Percentiles rank a stretch among this genome's conserved stretches.
phyloP scores from a whole-genome alignment of 345 rosid species.

The Mallotus nudiflorus region DNA sequence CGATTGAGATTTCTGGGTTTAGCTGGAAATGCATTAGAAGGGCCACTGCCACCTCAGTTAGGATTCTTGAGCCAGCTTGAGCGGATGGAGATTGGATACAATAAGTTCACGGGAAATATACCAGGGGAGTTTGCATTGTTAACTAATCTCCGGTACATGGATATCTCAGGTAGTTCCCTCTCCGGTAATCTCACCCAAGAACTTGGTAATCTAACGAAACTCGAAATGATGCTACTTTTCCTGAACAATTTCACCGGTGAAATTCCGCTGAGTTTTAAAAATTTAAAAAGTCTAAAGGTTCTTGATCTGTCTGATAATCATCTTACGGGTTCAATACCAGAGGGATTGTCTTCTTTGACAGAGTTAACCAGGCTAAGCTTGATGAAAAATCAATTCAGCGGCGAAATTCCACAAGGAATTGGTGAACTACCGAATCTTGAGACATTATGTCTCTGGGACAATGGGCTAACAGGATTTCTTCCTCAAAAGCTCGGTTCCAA shows the following conservation, averaged over 20 bases:
- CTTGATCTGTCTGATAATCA: conserved; percentile 75
- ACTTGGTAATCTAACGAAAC: conserved; percentile 61
- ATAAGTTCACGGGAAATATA: conserved; percentile 52
- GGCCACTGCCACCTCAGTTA: conserved; percentile 58
- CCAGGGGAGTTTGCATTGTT: conserved; percentile 59
- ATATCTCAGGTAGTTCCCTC: conserved; percentile 60
- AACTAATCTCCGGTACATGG: conserved; percentile 61
- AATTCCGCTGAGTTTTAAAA: conserved; percentile 64
- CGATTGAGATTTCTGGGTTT: conserved; percentile 54
- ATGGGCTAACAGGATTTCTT: conserved; percentile 60
- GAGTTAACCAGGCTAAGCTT: conserved; percentile 61
- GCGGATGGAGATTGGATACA: conserved; percentile 83
- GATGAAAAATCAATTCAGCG: conserved; percentile 56
- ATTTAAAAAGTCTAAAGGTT: conserved; percentile 43
- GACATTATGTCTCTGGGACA: conserved; percentile 69
- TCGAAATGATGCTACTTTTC: conserved; percentile 58
- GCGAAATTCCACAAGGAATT: conserved; percentile 63
- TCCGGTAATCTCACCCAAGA: conserved; percentile 61
- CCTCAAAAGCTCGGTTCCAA: conserved; percentile 77
- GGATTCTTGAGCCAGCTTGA: conserved; percentile 62
- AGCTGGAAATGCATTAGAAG: conserved; percentile 72
- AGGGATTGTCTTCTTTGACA: conserved; percentile 46
- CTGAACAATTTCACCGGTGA: conserved; percentile 54
- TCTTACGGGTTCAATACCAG: conserved; percentile 69
- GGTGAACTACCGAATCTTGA: conserved; percentile 62